A percentile compares a stretch with the other conserved stretches of the same genome.
These are phyloP conservation scores for Podila epigama DNA, from an alignment of 192 early-diverging fungal genomes.

Conservation along the genomic window DNA sequence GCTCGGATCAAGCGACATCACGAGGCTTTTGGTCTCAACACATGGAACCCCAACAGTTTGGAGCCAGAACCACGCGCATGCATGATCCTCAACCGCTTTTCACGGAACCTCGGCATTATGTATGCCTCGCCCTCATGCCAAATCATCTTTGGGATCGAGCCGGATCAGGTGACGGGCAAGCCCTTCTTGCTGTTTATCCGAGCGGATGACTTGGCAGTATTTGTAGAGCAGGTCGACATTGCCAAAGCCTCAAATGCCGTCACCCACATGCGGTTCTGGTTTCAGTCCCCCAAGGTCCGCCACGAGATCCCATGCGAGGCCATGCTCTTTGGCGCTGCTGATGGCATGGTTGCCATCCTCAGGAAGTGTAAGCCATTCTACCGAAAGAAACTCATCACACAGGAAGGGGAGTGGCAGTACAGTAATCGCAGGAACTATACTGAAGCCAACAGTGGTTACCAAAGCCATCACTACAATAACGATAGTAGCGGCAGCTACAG, in stretches of 20 bases:
- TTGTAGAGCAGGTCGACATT: constrained; percentile 44
- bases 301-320: constrained; percentile 42
- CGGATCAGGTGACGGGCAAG: constrained; percentile 20
- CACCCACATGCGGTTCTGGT: constrained; percentile 44
- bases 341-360: constrained; percentile 32
- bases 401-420: neutral
- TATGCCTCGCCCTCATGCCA: constrained; percentile 46
- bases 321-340: constrained; percentile 45
- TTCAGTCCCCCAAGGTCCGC: constrained; percentile 24
- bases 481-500: neutral
- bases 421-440: too few relatives aligned
- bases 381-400: constrained; percentile 9
- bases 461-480: too few relatives aligned
- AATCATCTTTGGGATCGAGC: constrained; percentile 28
- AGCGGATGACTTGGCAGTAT: constrained; percentile 22
- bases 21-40: constrained; percentile 19
- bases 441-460: too few relatives aligned
- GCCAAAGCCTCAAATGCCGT: constrained; percentile 42
- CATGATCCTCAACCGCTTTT: constrained; percentile 50
- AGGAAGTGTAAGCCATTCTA: constrained; percentile 33
- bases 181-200: constrained; percentile 41
- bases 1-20: constrained; percentile 38
- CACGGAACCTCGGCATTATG: constrained; percentile 34
- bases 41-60: constrained; percentile 33
- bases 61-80: constrained; percentile 45